phyloP scores from a whole-genome alignment of 108 stramenopile species.

The Nitzschia sp. region DNA sequence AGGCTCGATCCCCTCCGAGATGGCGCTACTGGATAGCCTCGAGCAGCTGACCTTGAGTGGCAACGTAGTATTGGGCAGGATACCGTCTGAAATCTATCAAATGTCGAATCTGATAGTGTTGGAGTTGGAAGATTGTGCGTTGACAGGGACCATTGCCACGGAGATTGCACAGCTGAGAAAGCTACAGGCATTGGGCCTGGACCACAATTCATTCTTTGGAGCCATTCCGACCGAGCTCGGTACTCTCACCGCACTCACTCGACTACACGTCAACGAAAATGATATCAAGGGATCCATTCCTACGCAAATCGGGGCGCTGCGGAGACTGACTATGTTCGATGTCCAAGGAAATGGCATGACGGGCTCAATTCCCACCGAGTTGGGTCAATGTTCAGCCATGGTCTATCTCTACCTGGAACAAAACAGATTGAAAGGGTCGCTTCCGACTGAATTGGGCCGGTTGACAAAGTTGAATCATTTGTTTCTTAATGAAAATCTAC shows the following conservation, averaged over 20 bases:
- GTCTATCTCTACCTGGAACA: background rate
- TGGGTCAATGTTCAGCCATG: background rate
- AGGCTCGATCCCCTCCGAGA: conserved; percentile 23
- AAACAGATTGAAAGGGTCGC: background rate
- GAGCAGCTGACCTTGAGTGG: background rate
- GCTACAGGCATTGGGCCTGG: background rate
- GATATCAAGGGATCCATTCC: conserved; percentile 1
- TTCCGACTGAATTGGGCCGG: conserved; percentile 12
- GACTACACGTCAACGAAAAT: background rate
- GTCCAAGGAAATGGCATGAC: background rate
- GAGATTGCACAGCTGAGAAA: background rate
- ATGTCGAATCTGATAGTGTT: background rate
- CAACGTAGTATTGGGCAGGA: background rate
- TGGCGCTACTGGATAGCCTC: background rate
- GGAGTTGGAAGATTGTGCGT: background rate
- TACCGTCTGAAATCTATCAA: background rate
- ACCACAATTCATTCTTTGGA: background rate
- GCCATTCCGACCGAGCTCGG: background rate
- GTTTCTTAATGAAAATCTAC: conserved; percentile 12
- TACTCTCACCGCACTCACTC: background rate
- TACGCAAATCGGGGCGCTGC: background rate
- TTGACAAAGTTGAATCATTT: conserved; percentile 21
- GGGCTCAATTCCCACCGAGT: conserved; percentile 4
- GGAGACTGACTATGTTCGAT: background rate
- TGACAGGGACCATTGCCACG: conserved; percentile 4